Percentiles rank a stretch among this genome's conserved stretches.
These are phyloP conservation scores for Erucastrum elatum DNA, from an alignment of 345 rosid species.

Conservation along the genomic window DNA sequence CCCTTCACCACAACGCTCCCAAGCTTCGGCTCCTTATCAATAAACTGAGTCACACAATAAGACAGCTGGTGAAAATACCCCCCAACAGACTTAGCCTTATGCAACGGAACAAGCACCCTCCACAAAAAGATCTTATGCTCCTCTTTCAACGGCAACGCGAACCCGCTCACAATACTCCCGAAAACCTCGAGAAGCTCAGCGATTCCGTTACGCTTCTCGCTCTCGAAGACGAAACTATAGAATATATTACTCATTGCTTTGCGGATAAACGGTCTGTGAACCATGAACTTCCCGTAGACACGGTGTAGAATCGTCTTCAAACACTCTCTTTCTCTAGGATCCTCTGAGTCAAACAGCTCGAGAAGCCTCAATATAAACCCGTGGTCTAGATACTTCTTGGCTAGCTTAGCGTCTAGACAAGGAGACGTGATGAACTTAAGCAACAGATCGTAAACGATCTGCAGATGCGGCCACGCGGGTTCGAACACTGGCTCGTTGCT, in stretches of 20 bases:
- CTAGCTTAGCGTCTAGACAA: slow-evolving; percentile 69
- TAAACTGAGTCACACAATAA: slow-evolving; percentile 72
- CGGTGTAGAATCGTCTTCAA: slow-evolving; percentile 74
- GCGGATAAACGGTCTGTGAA: slow-evolving; percentile 80
- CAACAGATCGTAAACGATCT: slow-evolving; percentile 76
- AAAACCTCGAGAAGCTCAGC: slow-evolving; percentile 85
- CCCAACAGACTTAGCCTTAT: slow-evolving; percentile 80
- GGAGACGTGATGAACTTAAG: slow-evolving; percentile 73
- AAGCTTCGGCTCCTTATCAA: slow-evolving; percentile 80
- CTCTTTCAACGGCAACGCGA: slow-evolving; percentile 83
- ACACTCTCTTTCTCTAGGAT: slow-evolving; percentile 83
- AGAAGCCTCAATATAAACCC: slow-evolving; percentile 73
- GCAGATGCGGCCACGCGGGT: slow-evolving; percentile 92
- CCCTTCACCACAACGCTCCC: slow-evolving; percentile 65
- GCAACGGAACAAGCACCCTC: slow-evolving; percentile 81
- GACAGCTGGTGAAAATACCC: slow-evolving; percentile 76
- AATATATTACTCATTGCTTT: slow-evolving; percentile 74
- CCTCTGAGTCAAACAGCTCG: slow-evolving; percentile 78
- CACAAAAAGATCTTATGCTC: slow-evolving; percentile 82
- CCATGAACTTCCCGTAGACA: slow-evolving; percentile 85
- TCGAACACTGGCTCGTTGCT: slow-evolving; percentile 69
- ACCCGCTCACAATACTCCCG: slow-evolving; percentile 82
- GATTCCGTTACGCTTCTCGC: slow-evolving; percentile 80
- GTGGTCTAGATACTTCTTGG: slow-evolving; percentile 81
- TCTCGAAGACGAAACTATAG: slow-evolving; percentile 71